A percentile compares a stretch with the other conserved stretches of the same genome.
Evolutionary conservation across 345 rosid species (phyloP).

Genomic region (Ailanthus altissimus): DNA sequence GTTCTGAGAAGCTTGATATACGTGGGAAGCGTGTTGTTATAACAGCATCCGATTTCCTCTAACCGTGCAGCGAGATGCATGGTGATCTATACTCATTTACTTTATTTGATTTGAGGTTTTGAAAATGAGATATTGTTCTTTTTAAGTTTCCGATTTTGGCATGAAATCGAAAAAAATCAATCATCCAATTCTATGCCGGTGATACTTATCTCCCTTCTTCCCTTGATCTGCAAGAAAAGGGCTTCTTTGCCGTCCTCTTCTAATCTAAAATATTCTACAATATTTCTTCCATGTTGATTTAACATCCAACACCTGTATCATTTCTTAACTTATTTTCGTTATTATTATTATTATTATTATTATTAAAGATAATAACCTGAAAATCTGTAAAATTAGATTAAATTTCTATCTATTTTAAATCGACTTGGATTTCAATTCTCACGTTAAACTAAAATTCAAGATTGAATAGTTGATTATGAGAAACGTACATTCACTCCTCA

Average conservation of each 20-base stretch:
- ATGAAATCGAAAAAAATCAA: not conserved
- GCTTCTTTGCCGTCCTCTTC: no score
- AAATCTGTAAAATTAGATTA: not conserved
- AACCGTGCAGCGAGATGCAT: slow-evolving; percentile 2
- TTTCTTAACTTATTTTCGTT: no score
- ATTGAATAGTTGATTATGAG: not conserved
- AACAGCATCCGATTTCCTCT: slow-evolving; percentile 17
- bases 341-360: not conserved
- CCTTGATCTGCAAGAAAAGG: not conserved
- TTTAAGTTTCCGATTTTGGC: not conserved
- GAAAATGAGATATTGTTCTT: not conserved
- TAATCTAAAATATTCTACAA: no score
- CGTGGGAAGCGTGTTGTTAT: slow-evolving; percentile 4
- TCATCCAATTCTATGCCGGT: not conserved
- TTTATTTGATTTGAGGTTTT: not conserved
- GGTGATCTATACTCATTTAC: not conserved
- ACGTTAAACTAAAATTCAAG: not conserved
- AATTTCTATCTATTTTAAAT: not conserved
- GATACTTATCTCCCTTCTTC: not conserved
- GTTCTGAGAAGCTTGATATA: not conserved
- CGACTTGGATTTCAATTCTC: not conserved
- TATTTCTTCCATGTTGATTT: no score
- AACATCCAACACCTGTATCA: no score
- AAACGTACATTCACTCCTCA: not conserved
- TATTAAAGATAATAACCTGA: not conserved